Percentiles rank a stretch among this genome's conserved stretches.
Conservation (phyloP, 108 stramenopile genomes). For the Stephanodiscus triporus region DNA sequence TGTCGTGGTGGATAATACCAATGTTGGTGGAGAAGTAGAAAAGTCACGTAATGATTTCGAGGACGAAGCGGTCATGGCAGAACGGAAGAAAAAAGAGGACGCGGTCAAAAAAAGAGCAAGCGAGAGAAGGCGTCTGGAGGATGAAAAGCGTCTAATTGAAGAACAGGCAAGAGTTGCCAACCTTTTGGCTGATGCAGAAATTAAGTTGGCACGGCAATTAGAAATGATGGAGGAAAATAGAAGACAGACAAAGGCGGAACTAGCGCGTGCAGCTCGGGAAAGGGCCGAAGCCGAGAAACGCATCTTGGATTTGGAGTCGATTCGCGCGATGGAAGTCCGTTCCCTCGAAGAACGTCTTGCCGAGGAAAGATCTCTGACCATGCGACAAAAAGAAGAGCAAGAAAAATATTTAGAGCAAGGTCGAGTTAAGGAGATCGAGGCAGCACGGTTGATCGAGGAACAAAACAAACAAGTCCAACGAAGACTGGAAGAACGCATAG, state of each 20-base stretch:
- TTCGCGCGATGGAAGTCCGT: conserved; percentile 2
- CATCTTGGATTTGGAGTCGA: background rate
- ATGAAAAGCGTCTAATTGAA: background rate
- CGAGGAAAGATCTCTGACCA: background rate
- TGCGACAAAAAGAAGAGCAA: conserved; percentile 9
- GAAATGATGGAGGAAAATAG: conserved; percentile 8
- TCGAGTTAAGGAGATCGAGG: conserved; percentile 6
- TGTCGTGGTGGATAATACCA: background rate
- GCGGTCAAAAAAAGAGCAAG: background rate
- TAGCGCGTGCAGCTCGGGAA: conserved; percentile 4
- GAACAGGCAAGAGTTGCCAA: conserved; percentile 10
- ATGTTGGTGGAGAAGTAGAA: background rate
- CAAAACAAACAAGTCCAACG: conserved; percentile 8
- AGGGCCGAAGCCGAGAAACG: conserved; percentile 3
- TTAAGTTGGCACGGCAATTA: conserved; percentile 6
- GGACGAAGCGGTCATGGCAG: background rate
- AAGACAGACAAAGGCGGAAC: background rate
- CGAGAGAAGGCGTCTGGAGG: background rate
- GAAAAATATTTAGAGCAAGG: background rate
- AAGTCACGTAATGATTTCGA: background rate
- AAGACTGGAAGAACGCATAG: conserved; percentile 15
- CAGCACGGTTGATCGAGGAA: background rate
- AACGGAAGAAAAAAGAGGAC: background rate
- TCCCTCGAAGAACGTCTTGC: conserved; percentile 10
- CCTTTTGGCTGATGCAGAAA: conserved; percentile 16